phyloP scores from a whole-genome alignment of 2,329 filamentous ascomycete species.

The Phyllosticta citrichinensis region DNA sequence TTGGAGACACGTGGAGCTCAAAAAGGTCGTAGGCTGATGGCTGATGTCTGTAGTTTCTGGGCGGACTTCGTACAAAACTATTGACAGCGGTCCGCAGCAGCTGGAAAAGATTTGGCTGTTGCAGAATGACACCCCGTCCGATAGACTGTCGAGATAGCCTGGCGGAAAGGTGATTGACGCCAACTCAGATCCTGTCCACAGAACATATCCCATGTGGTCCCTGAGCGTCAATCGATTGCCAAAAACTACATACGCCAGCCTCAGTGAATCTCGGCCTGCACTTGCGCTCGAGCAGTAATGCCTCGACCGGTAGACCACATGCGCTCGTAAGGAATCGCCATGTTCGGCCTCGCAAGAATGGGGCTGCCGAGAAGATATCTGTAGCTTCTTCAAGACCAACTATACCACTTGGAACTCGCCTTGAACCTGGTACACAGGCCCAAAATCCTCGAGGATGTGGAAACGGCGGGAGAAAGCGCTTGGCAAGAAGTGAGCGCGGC shows the following conservation, averaged over 20 bases:
- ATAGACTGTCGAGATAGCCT: not conserved
- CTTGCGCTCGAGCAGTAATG: no score
- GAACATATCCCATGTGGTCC: not conserved
- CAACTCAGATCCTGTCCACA: not conserved
- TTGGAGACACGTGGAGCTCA: not conserved
- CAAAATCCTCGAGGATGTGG: no score
- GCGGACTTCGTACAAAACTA: not conserved
- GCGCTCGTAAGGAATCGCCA: no score
- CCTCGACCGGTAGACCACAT: no score
- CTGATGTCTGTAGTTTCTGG: not conserved
- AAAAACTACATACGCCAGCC: not conserved
- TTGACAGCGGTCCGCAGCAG: not conserved
- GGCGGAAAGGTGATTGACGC: not conserved
- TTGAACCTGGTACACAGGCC: no score
- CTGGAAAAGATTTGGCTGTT: not conserved
- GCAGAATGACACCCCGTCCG: not conserved
- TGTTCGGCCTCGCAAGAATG: no score
- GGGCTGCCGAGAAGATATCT: no score
- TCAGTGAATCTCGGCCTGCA: no score
- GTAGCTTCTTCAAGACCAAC: no score
- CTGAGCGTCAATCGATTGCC: not conserved
- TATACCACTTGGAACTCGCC: no score
- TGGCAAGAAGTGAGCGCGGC: not conserved
- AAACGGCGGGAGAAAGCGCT: no score
- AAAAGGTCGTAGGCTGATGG: not conserved